Conservation (phyloP, 2,329 filamentous ascomycete genomes). For the Exophiala viscosa region DNA sequence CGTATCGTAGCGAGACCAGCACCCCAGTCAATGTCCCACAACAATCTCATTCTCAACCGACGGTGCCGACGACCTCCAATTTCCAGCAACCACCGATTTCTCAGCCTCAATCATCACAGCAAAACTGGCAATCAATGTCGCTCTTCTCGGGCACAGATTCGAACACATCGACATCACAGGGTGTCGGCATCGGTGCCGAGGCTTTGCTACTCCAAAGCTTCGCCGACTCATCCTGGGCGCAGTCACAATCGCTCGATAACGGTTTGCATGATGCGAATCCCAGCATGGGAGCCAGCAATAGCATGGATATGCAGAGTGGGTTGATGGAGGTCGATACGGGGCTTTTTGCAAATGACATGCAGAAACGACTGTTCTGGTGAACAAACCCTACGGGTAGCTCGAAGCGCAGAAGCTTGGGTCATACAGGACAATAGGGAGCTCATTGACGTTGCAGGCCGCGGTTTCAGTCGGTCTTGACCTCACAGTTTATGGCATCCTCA, state of each 20-base stretch:
- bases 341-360: conserved; percentile 21
- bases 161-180: conserved; percentile 4
- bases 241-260: conserved; percentile 12
- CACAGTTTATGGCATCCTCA: no score
- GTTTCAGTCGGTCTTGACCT: no score
- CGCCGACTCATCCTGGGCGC: conserved; percentile 21
- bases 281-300: neutral
- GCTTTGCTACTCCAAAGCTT: conserved; percentile 20
- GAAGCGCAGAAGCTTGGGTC: no score
- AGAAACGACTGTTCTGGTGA: conserved; percentile 22
- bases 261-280: conserved; percentile 1
- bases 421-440: no score
- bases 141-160: conserved; percentile 11
- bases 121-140: conserved; percentile 15
- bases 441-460: neutral
- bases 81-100: conserved; percentile 7
- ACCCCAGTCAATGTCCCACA: conserved; percentile 15
- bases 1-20: conserved; percentile 18
- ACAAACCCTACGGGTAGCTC: no score
- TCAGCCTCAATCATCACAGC: conserved; percentile 6
- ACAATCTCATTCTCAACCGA: conserved; percentile 6
- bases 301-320: conserved; percentile 9
- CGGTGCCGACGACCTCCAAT: conserved; percentile 3
- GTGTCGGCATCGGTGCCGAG: conserved; percentile 15
- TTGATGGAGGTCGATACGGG: conserved; percentile 23